These are phyloP conservation scores for Austroboletus rostrupii DNA, from an alignment of 1,284 basidiomycete genomes.

Conservation along the genomic window DNA sequence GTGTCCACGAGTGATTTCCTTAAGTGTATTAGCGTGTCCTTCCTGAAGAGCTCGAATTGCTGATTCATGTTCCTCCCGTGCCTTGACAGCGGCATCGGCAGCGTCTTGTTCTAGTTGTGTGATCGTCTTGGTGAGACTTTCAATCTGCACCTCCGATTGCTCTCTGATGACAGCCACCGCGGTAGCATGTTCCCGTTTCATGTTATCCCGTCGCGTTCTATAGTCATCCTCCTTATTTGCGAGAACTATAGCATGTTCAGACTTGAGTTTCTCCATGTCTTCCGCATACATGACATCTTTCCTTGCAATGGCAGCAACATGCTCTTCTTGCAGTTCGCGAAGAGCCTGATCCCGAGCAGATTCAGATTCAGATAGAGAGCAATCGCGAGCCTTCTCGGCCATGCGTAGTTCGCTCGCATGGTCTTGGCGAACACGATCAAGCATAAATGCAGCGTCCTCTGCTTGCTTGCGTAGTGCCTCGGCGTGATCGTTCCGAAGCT, in stretches of 20 bases:
- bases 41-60: constrained; percentile 47
- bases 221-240: constrained; percentile 60
- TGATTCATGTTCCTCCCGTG: constrained; percentile 49
- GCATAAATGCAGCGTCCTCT: constrained; percentile 52
- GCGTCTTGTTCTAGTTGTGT: constrained; percentile 45
- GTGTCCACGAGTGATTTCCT: constrained; percentile 53
- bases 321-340: constrained; percentile 63
- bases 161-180: constrained; percentile 33
- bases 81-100: constrained; percentile 34
- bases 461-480: constrained; percentile 57
- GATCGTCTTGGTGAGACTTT: constrained; percentile 44
- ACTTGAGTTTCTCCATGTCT: constrained; percentile 58
- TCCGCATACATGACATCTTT: constrained; percentile 62
- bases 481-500: constrained; percentile 65
- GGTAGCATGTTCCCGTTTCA: constrained; percentile 39
- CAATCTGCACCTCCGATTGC: constrained; percentile 44
- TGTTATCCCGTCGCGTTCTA: constrained; percentile 36
- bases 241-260: constrained; percentile 53
- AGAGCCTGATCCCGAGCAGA: constrained; percentile 59
- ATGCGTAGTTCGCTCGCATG: constrained; percentile 65
- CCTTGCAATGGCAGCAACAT: constrained; percentile 56
- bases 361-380: constrained; percentile 67
- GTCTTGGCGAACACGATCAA: constrained; percentile 68
- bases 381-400: constrained; percentile 69
- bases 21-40: constrained; percentile 52